Evolutionary conservation across 2,329 filamentous ascomycete genomes (phyloP).

Genomic region (Arthrobotrys entomopaga): DNA sequence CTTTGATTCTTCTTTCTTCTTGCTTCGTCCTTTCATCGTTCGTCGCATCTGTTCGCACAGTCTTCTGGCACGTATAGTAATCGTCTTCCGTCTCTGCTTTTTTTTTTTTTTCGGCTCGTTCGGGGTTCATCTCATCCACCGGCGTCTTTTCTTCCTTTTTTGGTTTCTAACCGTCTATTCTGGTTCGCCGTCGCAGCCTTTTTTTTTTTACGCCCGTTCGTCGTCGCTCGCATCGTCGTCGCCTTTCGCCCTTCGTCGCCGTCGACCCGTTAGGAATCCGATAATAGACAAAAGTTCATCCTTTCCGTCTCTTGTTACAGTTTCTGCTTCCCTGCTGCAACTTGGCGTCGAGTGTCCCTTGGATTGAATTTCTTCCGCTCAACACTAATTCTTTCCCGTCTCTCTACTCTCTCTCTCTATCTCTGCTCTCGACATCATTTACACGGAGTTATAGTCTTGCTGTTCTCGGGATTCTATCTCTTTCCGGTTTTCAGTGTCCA

Average conservation of each 20-base stretch:
- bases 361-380: constrained; percentile 54
- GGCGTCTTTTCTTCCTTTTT: too few relatives aligned
- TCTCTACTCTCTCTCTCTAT: constrained; percentile 36
- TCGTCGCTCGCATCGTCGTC: constrained; percentile 33
- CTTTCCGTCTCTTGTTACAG: constrained; percentile 56
- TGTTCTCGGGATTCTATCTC: constrained; percentile 54
- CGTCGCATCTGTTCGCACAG: constrained; percentile 56
- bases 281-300: constrained; percentile 56
- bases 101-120: constrained; percentile 14
- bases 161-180: constrained; percentile 24
- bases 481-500: constrained; percentile 51
- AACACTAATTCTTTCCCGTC: constrained; percentile 43
- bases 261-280: constrained; percentile 48
- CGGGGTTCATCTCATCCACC: constrained; percentile 21
- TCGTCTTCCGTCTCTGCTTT: constrained; percentile 38
- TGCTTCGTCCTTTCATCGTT: constrained; percentile 48
- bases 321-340: constrained; percentile 56
- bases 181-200: constrained; percentile 50
- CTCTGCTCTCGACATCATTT: constrained; percentile 53
- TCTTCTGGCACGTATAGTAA: constrained; percentile 47
- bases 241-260: constrained; percentile 20
- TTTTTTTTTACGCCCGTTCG: constrained; percentile 41
- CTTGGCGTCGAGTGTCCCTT: constrained; percentile 55
- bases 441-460: constrained; percentile 56
- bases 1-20: constrained; percentile 54